Conservation (phyloP, 768 basidiomycete species). For the Pleurotus giganteus region DNA sequence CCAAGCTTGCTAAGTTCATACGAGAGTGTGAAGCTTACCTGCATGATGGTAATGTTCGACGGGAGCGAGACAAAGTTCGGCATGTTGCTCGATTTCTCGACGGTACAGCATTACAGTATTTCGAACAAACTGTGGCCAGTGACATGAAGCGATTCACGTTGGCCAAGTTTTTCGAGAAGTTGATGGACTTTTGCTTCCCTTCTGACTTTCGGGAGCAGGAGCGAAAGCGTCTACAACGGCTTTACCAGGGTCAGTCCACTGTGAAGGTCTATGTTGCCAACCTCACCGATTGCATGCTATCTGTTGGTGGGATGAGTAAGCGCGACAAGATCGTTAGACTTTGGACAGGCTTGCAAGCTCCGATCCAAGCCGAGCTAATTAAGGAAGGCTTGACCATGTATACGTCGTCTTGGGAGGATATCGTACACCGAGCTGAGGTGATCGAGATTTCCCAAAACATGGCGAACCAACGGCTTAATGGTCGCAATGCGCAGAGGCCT, state of each 20-base stretch:
- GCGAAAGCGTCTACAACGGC: conserved; percentile 17
- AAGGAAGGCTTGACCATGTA: conserved; percentile 25
- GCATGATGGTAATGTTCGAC: conserved; percentile 15
- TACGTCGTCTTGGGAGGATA: conserved; percentile 17
- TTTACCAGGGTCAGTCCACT: conserved; percentile 21
- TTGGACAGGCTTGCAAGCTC: conserved; percentile 27
- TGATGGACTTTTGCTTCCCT: conserved; percentile 39
- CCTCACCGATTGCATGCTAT: conserved; percentile 27
- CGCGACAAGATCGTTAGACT: conserved; percentile 26
- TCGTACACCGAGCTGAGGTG: conserved; percentile 24
- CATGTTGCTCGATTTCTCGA: conserved; percentile 26
- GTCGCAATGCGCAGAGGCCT: no score
- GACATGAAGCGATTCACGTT: conserved; percentile 24
- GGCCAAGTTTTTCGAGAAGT: conserved; percentile 23
- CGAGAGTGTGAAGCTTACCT: conserved; percentile 22
- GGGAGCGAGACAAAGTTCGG: conserved; percentile 12
- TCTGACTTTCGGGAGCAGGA: conserved; percentile 15
- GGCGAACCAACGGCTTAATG: neutral
- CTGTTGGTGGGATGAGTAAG: conserved; percentile 26
- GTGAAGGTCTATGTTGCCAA: conserved; percentile 31
- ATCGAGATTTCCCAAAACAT: conserved; percentile 28
- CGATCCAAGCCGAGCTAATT: conserved; percentile 27
- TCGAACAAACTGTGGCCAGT: conserved; percentile 23
- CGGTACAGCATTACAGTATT: conserved; percentile 29
- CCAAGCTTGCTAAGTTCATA: conserved; percentile 23